phyloP scores from a whole-genome alignment of 176 grass and related monocot species.

The Rhynchospora breviuscula region DNA sequence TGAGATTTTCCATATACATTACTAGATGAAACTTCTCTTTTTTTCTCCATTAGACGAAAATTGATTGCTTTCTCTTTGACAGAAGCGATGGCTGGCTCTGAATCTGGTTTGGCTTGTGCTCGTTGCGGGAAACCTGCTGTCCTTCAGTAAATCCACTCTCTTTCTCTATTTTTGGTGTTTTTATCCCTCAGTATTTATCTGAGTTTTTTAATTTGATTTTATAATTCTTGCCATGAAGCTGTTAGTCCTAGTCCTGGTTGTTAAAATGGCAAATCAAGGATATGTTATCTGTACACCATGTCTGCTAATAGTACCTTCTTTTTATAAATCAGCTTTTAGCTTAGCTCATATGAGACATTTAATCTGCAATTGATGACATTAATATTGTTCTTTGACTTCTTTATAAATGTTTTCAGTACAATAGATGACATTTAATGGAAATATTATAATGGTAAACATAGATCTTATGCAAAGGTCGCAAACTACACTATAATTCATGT shows the following conservation, averaged over 20 bases:
- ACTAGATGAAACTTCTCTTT: background rate
- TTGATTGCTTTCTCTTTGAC: background rate
- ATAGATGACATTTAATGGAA: background rate
- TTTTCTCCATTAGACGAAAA: background rate
- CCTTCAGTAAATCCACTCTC: constrained; percentile 49
- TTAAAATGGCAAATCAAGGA: background rate
- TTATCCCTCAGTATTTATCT: background rate
- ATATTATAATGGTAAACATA: background rate
- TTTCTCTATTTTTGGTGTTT: background rate
- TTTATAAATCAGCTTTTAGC: background rate
- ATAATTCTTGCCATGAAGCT: background rate
- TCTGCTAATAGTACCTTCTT: background rate
- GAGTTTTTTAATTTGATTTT: background rate
- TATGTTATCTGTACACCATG: background rate
- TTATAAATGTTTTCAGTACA: background rate
- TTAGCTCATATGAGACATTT: background rate
- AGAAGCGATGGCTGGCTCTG: constrained; percentile 51
- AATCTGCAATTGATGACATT: background rate
- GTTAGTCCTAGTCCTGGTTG: background rate
- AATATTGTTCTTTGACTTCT: background rate
- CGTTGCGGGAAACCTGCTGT: constrained; percentile 80
- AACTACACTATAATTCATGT: background rate
- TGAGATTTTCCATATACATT: background rate
- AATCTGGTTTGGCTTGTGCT: constrained; percentile 50
- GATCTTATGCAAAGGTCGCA: background rate